A percentile compares a stretch with the other conserved stretches of the same genome.
Evolutionary conservation across 208 protist genomes (phyloP).

Genomic region (Endotrypanum monterogeii): DNA sequence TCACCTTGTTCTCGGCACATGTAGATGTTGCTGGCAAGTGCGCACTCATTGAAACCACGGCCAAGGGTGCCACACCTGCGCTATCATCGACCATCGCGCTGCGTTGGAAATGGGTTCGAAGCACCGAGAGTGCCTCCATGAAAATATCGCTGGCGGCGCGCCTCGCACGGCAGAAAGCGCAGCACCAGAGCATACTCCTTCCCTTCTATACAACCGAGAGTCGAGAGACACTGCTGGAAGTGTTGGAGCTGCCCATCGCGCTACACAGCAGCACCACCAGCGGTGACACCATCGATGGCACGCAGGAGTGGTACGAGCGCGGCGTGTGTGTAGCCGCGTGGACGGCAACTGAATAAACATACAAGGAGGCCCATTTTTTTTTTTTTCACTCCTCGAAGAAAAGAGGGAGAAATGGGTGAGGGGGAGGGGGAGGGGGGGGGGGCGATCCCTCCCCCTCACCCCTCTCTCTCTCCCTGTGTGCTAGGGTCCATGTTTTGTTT

Average conservation of each 20-base stretch:
- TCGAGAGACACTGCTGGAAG: constrained; percentile 72
- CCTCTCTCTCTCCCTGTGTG: not conserved
- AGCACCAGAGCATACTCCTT: constrained; percentile 34
- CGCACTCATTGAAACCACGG: constrained; percentile 31
- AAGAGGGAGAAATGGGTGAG: too few relatives aligned
- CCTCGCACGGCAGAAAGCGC: constrained; percentile 32
- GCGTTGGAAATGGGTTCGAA: constrained; percentile 45
- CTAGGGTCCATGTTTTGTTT: too few relatives aligned
- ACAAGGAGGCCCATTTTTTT: not conserved
- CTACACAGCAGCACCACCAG: not conserved
- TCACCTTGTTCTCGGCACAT: constrained; percentile 66
- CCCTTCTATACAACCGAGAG: constrained; percentile 88
- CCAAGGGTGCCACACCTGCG: constrained; percentile 18
- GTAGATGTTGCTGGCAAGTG: constrained; percentile 43
- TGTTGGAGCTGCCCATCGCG: constrained; percentile 52
- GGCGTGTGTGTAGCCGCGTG: constrained; percentile 86
- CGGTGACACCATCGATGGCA: constrained; percentile 6
- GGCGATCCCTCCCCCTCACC: not conserved
- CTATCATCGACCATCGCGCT: constrained; percentile 41
- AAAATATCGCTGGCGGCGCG: constrained; percentile 33
- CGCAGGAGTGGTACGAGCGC: constrained; percentile 81
- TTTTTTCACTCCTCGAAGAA: too few relatives aligned
- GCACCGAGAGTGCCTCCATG: constrained; percentile 4
- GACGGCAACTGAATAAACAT: constrained; percentile 38
- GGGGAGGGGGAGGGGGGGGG: not conserved